phyloP scores from a whole-genome alignment of 306 rosid species.

The Acacia acuminata region DNA sequence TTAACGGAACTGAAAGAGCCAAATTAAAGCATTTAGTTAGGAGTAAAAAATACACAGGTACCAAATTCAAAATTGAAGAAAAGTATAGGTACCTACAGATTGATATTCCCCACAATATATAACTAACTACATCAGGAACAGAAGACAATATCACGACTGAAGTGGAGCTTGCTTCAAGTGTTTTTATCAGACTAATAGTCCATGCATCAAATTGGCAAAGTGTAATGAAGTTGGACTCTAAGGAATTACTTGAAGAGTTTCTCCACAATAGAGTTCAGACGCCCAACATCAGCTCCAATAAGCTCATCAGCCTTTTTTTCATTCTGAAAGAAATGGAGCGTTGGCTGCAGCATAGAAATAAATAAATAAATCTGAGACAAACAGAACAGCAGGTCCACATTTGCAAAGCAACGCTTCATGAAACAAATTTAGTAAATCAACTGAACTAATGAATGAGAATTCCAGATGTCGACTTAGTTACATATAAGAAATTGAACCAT shows the following conservation, averaged over 20 bases:
- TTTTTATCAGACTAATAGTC: not conserved
- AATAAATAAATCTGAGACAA: conserved; percentile 16
- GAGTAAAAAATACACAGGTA: too few species aligned
- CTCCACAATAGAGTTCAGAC: conserved; percentile 52
- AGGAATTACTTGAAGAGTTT: conserved; percentile 71
- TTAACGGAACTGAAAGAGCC: too few species aligned
- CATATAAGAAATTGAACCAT: conserved; percentile 9
- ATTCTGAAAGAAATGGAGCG: conserved; percentile 70
- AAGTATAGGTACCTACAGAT: too few species aligned
- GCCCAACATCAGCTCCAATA: conserved; percentile 63
- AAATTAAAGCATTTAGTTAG: too few species aligned
- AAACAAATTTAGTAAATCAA: conserved; percentile 14
- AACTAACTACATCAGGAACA: conserved; percentile 13
- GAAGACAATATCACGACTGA: not conserved
- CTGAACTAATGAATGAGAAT: conserved; percentile 8
- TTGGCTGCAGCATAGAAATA: conserved; percentile 65
- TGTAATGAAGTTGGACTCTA: conserved; percentile 2
- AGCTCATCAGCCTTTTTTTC: conserved; percentile 75
- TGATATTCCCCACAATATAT: not conserved
- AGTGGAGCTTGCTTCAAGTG: not conserved
- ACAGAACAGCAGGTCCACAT: not conserved
- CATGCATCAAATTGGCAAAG: conserved; percentile 15
- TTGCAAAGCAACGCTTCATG: conserved; percentile 1
- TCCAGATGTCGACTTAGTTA: not conserved
- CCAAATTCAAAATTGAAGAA: too few species aligned